Conservation (phyloP, 2,329 filamentous ascomycete species). For the Fusarium sp. region DNA sequence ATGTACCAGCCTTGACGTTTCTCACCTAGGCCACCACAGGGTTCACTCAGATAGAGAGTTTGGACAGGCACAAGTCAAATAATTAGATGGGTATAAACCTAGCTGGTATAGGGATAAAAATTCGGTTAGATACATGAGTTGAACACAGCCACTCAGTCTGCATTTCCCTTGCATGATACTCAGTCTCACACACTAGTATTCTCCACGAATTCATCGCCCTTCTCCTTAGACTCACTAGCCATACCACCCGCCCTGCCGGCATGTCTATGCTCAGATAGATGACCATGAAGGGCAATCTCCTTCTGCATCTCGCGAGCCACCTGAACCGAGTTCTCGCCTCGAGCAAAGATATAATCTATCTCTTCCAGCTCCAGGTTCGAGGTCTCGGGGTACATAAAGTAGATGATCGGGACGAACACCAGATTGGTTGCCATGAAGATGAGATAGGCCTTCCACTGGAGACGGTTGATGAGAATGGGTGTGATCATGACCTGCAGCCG, state of each 20-base stretch:
- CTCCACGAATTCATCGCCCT: neutral
- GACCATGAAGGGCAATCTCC: constrained; percentile 3
- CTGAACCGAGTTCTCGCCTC: constrained; percentile 8
- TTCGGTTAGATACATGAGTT: too few relatives aligned
- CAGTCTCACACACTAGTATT: neutral
- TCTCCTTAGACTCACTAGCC: neutral
- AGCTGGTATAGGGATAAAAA: too few relatives aligned
- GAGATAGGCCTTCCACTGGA: constrained; percentile 18
- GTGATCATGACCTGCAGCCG: constrained; percentile 60
- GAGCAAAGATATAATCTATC: constrained; percentile 21
- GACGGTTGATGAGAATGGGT: constrained; percentile 44
- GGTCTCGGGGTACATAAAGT: constrained; percentile 13
- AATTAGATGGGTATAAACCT: too few relatives aligned
- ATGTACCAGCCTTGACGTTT: too few relatives aligned
- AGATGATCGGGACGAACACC: neutral
- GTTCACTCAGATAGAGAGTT: too few relatives aligned
- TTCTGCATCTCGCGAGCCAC: constrained; percentile 18
- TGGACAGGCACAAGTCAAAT: too few relatives aligned
- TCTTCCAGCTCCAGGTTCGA: constrained; percentile 15
- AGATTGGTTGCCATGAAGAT: constrained; percentile 27
- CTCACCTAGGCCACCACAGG: too few relatives aligned
- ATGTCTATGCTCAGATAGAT: neutral
- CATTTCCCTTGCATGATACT: too few relatives aligned
- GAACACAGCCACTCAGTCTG: too few relatives aligned
- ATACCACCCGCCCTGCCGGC: neutral